These are phyloP conservation scores for Cordyceps javanica DNA, from an alignment of 2,329 filamentous ascomycete species.

Conservation along the genomic window DNA sequence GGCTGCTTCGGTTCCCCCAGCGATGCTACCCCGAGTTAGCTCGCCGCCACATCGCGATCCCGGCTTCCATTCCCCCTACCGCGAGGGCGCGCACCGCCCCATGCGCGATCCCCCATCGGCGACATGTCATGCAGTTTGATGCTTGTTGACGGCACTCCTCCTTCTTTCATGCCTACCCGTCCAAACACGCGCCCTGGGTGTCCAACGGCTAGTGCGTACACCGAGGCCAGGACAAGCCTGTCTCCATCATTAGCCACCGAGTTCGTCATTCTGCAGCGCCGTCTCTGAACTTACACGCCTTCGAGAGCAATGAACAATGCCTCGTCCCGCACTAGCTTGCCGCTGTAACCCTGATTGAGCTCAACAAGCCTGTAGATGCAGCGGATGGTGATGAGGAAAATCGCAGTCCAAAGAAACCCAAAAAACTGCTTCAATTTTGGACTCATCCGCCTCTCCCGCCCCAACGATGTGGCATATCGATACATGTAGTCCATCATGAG, in stretches of 20 bases:
- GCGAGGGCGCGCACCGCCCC: not conserved
- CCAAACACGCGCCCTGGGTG: not conserved
- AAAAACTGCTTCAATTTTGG: conserved; percentile 40
- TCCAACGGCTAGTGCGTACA: not conserved
- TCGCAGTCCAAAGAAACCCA: conserved; percentile 43
- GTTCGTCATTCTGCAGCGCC: not conserved
- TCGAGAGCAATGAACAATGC: not conserved
- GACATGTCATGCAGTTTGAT: not conserved
- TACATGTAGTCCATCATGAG: conserved; percentile 36
- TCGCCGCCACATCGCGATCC: conserved; percentile 8
- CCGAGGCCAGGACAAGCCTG: not conserved
- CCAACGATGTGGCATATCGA: conserved; percentile 17
- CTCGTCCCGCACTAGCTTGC: conserved; percentile 39
- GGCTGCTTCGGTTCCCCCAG: too few species aligned
- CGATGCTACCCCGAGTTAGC: not conserved
- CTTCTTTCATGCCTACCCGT: not conserved
- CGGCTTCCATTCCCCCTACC: not conserved
- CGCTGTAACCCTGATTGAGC: conserved; percentile 55
- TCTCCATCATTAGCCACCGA: not conserved
- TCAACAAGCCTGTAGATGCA: conserved; percentile 62
- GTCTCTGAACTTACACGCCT: not conserved
- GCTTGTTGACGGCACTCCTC: not conserved
- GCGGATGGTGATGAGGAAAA: conserved; percentile 54
- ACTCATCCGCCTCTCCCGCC: conserved; percentile 15
- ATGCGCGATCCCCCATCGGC: not conserved